These are phyloP conservation scores for Quercus dentata DNA, from an alignment of 306 rosid species.

Conservation along the genomic window DNA sequence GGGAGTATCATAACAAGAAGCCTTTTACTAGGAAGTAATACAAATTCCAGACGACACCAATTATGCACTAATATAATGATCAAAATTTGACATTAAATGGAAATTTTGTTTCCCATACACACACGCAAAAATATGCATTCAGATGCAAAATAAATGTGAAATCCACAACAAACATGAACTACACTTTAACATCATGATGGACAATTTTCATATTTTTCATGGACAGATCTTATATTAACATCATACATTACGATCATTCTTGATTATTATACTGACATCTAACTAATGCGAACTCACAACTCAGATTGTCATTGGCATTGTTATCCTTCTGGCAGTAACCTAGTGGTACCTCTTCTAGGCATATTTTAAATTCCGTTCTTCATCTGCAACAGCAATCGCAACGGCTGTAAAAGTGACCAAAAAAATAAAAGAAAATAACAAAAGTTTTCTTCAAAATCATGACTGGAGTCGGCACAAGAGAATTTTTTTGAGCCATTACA, in stretches of 20 bases:
- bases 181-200: not conserved
- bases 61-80: not conserved
- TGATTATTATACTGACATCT: not conserved
- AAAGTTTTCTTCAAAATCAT: not conserved
- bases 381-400: constrained; percentile 25
- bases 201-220: not conserved
- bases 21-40: not conserved
- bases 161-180: not conserved
- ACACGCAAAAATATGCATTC: not conserved
- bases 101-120: not conserved
- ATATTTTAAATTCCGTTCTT: constrained; percentile 13
- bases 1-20: not conserved
- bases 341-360: constrained; percentile 6
- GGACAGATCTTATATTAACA: not conserved
- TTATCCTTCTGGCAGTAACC: not conserved
- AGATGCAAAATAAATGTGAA: not conserved
- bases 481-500: not conserved
- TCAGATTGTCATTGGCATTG: not conserved
- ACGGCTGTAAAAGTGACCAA: constrained; percentile 5
- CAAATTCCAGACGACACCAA: not conserved
- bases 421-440: constrained; percentile 11
- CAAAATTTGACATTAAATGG: not conserved
- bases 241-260: constrained; percentile 1
- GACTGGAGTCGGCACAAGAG: constrained; percentile 1
- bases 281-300: not conserved